Conservation (phyloP, 2,329 filamentous ascomycete species). For the Myriosclerotinia duriaeana region DNA sequence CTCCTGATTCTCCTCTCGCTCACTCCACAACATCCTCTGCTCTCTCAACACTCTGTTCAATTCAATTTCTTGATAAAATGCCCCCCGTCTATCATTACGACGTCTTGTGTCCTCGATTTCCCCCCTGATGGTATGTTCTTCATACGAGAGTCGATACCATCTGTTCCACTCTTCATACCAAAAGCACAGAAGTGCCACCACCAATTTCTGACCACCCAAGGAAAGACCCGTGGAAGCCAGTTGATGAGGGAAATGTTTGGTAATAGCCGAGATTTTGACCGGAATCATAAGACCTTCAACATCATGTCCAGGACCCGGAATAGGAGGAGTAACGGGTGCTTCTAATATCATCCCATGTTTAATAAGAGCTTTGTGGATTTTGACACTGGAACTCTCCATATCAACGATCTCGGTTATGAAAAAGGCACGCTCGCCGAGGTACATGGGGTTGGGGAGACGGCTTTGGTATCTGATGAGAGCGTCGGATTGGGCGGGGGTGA, state of each 20-base stretch:
- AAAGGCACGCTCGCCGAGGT: slow-evolving; percentile 28
- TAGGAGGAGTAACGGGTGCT: slow-evolving; percentile 15
- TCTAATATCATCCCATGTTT: slow-evolving; percentile 26
- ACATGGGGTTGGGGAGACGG: slow-evolving; percentile 21
- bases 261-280: slow-evolving; percentile 30
- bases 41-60: slow-evolving; percentile 16
- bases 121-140: slow-evolving; percentile 24
- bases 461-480: slow-evolving; percentile 31
- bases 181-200: slow-evolving; percentile 39
- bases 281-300: slow-evolving; percentile 18
- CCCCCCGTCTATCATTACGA: not conserved
- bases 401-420: slow-evolving; percentile 27
- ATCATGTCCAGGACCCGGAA: not conserved
- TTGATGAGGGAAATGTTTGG: slow-evolving; percentile 33
- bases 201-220: slow-evolving; percentile 33
- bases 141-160: slow-evolving; percentile 31
- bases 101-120: slow-evolving; percentile 28
- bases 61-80: slow-evolving; percentile 8
- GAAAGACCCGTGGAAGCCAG: slow-evolving; percentile 29
- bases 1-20: slow-evolving; percentile 22
- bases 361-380: slow-evolving; percentile 30
- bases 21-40: slow-evolving; percentile 23
- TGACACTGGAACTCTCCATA: slow-evolving; percentile 16
- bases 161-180: slow-evolving; percentile 38
- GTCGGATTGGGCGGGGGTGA: slow-evolving; percentile 29